Base-by-base conservation (phyloP, 1,139 yeast genomes). In the Saccharomyces hybrid region DNA sequence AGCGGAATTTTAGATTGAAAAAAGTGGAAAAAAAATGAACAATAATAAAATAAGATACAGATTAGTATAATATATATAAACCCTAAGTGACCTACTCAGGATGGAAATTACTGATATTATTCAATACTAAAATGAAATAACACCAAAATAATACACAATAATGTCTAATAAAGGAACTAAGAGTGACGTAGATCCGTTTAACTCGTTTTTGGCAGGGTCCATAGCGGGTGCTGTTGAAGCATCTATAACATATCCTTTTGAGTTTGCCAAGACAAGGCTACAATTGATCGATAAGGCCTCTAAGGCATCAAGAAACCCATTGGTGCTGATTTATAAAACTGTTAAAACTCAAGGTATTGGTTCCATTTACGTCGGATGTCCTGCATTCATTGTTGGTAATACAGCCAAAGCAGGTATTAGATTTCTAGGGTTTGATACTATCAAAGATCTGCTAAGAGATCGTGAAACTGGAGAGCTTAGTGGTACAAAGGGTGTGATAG, bases 171-270 rank as follows among this genome's bases (percentile, higher is more conserved):
- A 38, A 38, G 42, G 3, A 16, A 38, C 23, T 44, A 53, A 26
- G 49, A 49, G 32, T 60, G 61, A 55, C 65, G 76, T 71, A 23
- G 82, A 79, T 68, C 91, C 91, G 7, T 64, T 79, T 57, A 83
- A 82, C 69, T 89, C 97, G 2, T 88, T 91, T 66, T 78, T 89
- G 16, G 97, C 97, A 8, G 98, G 98, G 54, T 96, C 96, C 52
- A 76, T 88, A 0, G 98, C 97, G 1, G 98, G 98, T 57, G 97
- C 95, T 44, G 79, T 89, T 49, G 98, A 91, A 73, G 97, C 97
- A 31, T 81, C 82, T 46, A 78, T 88, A 51, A 91, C 97, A 0
- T 93, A 90, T 69, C 99, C 99, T 1, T 93, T 93, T 70, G 99
- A 93, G 71, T 93, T 91, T 73, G 97, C 98, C 49, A 93, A 93